phyloP scores from a whole-genome alignment of 805 yeast species.

The Saturnispora bothae region DNA sequence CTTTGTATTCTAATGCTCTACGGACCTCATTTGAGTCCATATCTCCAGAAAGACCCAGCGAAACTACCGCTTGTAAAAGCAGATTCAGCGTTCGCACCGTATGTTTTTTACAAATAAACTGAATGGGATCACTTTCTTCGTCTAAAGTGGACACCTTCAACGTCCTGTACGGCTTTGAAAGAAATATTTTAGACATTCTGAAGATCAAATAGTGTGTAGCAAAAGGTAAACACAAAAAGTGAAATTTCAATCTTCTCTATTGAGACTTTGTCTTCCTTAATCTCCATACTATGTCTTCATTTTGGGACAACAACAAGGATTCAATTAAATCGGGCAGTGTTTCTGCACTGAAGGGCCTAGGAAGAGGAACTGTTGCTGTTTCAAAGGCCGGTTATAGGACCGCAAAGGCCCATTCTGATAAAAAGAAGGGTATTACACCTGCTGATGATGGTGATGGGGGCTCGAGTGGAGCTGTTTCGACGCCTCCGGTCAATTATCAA shows the following conservation, averaged over 20 bases:
- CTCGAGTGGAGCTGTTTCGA: background rate
- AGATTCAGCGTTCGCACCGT: slow-evolving; percentile 14
- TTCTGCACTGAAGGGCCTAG: slow-evolving; percentile 41
- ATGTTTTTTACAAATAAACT: slow-evolving; percentile 16
- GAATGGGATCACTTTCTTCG: slow-evolving; percentile 12
- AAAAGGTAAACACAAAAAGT: too few species aligned
- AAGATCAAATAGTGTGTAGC: background rate
- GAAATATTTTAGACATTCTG: slow-evolving; percentile 23
- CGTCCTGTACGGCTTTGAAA: slow-evolving; percentile 18
- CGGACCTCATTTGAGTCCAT: slow-evolving; percentile 4
- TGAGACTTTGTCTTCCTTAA: too few species aligned
- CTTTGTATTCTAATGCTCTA: slow-evolving; percentile 15
- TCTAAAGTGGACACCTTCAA: slow-evolving; percentile 14
- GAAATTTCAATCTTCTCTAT: too few species aligned
- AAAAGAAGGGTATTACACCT: slow-evolving; percentile 17
- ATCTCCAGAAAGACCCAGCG: slow-evolving; percentile 7
- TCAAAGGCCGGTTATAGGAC: slow-evolving; percentile 37
- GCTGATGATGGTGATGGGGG: slow-evolving; percentile 7
- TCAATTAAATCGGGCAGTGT: slow-evolving; percentile 39
- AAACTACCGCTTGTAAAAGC: slow-evolving; percentile 13
- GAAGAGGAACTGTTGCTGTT: slow-evolving; percentile 38
- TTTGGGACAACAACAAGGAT: slow-evolving; percentile 45
- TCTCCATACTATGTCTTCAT: slow-evolving; percentile 25
- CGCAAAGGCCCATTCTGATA: slow-evolving; percentile 31
- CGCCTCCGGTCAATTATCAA: slow-evolving; percentile 11